phyloP scores from a whole-genome alignment of 2,329 filamentous ascomycete genomes.

The Amylocarpus encephaloides region DNA sequence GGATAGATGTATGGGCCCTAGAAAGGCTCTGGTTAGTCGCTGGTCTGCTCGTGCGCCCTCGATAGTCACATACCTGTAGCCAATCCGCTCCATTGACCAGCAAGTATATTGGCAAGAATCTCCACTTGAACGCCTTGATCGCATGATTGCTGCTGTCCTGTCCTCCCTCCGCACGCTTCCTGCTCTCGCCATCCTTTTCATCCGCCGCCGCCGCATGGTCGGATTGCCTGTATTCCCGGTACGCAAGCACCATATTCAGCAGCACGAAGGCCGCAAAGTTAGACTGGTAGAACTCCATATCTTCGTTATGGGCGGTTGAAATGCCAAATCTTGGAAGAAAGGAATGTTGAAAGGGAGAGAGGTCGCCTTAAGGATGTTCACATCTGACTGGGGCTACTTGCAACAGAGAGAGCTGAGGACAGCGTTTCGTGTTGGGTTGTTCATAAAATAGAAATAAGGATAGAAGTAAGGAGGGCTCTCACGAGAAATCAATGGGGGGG shows the following conservation, averaged over 20 bases:
- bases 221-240: slow-evolving; percentile 7
- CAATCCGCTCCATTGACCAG: slow-evolving; percentile 45
- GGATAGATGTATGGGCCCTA: slow-evolving; percentile 26
- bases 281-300: slow-evolving; percentile 19
- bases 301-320: not conserved
- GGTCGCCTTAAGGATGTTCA: not conserved
- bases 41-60: not conserved
- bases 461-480: too few relatives aligned
- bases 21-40: not conserved
- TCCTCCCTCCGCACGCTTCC: slow-evolving; percentile 1
- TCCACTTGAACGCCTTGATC: slow-evolving; percentile 19
- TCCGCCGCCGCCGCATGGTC: not conserved
- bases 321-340: not conserved
- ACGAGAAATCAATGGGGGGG: too few relatives aligned
- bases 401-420: not conserved
- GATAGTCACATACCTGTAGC: slow-evolving; percentile 36
- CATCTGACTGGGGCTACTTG: not conserved
- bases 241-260: slow-evolving; percentile 10
- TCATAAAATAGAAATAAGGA: too few relatives aligned
- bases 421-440: too few relatives aligned
- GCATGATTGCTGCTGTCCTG: slow-evolving; percentile 4
- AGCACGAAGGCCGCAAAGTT: slow-evolving; percentile 17
- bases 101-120: slow-evolving; percentile 38
- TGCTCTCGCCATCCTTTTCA: not conserved
- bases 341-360: slow-evolving; percentile 1